Evolutionary conservation across 2,329 filamentous ascomycete genomes (phyloP).

Genomic region (Colletotrichum eremochloae): DNA sequence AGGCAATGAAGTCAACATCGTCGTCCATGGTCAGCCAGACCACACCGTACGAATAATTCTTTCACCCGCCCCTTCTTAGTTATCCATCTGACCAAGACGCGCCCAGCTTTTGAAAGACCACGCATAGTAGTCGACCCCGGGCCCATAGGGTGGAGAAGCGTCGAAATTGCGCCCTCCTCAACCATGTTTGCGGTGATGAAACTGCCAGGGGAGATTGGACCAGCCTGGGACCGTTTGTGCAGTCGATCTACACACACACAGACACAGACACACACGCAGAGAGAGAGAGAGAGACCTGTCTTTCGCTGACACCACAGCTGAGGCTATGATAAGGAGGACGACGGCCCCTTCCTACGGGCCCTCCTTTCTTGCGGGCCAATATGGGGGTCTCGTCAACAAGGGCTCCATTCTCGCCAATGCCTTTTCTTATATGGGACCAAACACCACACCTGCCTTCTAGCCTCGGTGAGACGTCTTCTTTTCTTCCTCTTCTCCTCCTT

Average conservation of each 20-base stretch:
- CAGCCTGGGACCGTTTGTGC: constrained; percentile 27
- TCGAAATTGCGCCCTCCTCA: constrained; percentile 38
- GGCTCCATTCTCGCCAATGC: constrained; percentile 19
- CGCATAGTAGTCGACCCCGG: constrained; percentile 22
- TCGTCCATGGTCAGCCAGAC: neutral
- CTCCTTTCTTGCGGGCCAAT: constrained; percentile 7
- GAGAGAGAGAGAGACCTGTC: neutral
- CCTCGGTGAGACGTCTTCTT: neutral
- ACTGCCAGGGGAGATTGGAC: constrained; percentile 40
- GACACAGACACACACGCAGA: neutral
- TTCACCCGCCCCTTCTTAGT: too few species aligned
- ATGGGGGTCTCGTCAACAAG: constrained; percentile 21
- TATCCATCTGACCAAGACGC: constrained; percentile 2
- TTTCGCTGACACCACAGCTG: constrained; percentile 12
- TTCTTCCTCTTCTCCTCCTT: constrained; percentile 20
- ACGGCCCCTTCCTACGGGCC: constrained; percentile 4
- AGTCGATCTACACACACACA: constrained; percentile 30
- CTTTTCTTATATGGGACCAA: constrained; percentile 30
- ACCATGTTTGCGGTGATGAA: constrained; percentile 39
- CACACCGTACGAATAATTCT: too few species aligned
- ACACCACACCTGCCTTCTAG: constrained; percentile 19
- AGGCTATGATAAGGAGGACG: neutral
- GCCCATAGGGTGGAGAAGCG: constrained; percentile 26
- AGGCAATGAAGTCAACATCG: constrained; percentile 3
- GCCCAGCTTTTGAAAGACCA: neutral